Conservation (phyloP, 2,329 filamentous ascomycete genomes). For the Exserohilum rostratum region DNA sequence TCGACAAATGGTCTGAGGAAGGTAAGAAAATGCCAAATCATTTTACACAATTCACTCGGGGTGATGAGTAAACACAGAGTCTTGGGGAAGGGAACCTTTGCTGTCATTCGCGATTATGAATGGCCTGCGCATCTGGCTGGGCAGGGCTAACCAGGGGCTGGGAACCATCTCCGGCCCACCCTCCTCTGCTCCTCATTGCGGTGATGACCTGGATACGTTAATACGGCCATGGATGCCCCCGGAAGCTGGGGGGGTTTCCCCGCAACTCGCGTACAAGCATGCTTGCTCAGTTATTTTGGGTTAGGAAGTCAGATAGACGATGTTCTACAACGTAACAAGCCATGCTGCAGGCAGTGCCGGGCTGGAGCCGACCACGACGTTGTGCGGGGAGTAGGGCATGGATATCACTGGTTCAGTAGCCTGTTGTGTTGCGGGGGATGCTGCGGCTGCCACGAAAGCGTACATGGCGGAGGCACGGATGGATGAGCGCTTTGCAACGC, state of each 20-base stretch:
- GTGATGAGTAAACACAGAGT: too few species aligned
- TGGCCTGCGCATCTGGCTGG: neutral
- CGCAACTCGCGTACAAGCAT: constrained; percentile 25
- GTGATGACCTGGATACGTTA: constrained; percentile 12
- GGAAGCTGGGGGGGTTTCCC: constrained; percentile 27
- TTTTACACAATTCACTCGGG: too few species aligned
- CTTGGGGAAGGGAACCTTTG: too few species aligned
- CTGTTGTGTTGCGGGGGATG: constrained; percentile 11
- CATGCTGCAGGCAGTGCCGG: constrained; percentile 10
- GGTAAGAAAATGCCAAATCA: too few species aligned
- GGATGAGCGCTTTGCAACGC: constrained; percentile 27
- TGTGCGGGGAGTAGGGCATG: constrained; percentile 8
- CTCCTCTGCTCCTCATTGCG: neutral
- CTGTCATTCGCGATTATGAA: too few species aligned
- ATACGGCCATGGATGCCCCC: constrained; percentile 4
- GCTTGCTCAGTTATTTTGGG: constrained; percentile 39
- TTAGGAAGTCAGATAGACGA: constrained; percentile 36
- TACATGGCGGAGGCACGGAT: constrained; percentile 9
- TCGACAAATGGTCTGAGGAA: too few species aligned
- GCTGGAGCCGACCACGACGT: neutral
- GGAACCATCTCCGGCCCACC: too few species aligned
- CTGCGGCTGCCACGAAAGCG: neutral
- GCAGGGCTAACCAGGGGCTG: too few species aligned
- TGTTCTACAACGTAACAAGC: constrained; percentile 24
- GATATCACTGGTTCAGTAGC: constrained; percentile 12